Evolutionary conservation across 2,329 filamentous ascomycete species (phyloP).

Genomic region (Parastagonospora avenae): DNA sequence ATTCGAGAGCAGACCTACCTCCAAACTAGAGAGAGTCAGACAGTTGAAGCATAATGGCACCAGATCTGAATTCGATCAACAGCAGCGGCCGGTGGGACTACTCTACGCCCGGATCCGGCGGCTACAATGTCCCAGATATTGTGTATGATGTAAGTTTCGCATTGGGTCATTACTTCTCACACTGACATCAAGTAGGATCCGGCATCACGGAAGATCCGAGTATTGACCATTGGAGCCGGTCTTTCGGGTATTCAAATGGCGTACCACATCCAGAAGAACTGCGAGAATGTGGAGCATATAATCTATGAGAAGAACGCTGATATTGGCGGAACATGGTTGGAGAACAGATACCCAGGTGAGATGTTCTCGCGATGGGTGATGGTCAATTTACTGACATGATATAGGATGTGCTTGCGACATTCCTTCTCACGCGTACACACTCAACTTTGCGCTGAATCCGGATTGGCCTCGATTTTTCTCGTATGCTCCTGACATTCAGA

Average conservation of each 20-base stretch:
- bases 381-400: neutral
- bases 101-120: slow-evolving; percentile 49
- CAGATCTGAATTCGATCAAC: slow-evolving; percentile 48
- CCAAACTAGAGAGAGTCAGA: neutral
- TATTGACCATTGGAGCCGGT: slow-evolving; percentile 56
- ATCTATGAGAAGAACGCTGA: slow-evolving; percentile 56
- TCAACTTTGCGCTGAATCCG: slow-evolving; percentile 52
- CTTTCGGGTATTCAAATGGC: slow-evolving; percentile 55
- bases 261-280: slow-evolving; percentile 53
- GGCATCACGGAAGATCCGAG: slow-evolving; percentile 45
- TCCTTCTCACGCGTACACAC: slow-evolving; percentile 53
- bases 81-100: slow-evolving; percentile 49
- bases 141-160: slow-evolving; percentile 37
- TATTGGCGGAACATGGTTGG: slow-evolving; percentile 54
- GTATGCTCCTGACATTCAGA: slow-evolving; percentile 54
- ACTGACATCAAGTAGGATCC: slow-evolving; percentile 13
- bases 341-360: slow-evolving; percentile 48
- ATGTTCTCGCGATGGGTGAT: neutral
- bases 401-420: slow-evolving; percentile 52
- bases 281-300: slow-evolving; percentile 52
- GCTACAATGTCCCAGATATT: slow-evolving; percentile 49
- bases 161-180: no score
- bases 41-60: slow-evolving; percentile 44
- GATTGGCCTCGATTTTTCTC: slow-evolving; percentile 57
- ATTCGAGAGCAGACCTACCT: no score